Base-by-base conservation (phyloP, 192 early-diverging fungal genomes). In the Dissophora globulifera region DNA sequence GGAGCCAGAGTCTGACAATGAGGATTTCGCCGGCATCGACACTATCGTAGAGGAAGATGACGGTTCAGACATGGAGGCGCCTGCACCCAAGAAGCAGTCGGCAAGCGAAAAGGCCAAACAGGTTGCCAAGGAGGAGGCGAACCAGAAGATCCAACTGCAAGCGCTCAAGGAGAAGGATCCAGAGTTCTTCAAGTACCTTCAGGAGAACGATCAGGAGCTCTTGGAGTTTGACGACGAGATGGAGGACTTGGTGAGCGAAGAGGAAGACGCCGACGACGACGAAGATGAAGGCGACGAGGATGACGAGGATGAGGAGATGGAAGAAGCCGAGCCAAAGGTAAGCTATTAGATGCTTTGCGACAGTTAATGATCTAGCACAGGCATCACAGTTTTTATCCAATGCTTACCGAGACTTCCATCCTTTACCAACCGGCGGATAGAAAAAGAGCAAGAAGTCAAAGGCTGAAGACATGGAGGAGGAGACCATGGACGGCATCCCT, bases 171-270 rank as follows among this genome's bases (percentile, higher is more conserved):
- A 90, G 57, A 90, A 89, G 67, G 96, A 99, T 64, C 95, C 96
- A 15, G 86, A 91, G 66, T 99, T 99, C 78, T 95, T 90, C 84
- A 83, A 99, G 79, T 99, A 87, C 72, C 82, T 99, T 80, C 68
- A 90, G 66, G 87, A 97, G 78, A 94, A 97, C 59, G 94, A 96
- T 79, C 69, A 86, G 31, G 89, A 83, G 45, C 88, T 96, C 49
- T 83, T 99, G 42, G 86, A 89, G 12, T 96, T 98, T 83, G 88
- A 88, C 20, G 69, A 69, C 2, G 81, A 67, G 23, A 82, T 84
- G 40, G 83, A 79, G 26, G 84, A 81, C 42, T 64, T 79, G 62
- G 61, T 49, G 25, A 78, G 59, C 43, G 81, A 84, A 26, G 82
- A 82, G 6, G 87, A 84, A 30, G 83, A 65, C 33, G 68, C 76